Conservation (phyloP, 2,329 filamentous ascomycete genomes). For the Tolypocladium paradoxum region DNA sequence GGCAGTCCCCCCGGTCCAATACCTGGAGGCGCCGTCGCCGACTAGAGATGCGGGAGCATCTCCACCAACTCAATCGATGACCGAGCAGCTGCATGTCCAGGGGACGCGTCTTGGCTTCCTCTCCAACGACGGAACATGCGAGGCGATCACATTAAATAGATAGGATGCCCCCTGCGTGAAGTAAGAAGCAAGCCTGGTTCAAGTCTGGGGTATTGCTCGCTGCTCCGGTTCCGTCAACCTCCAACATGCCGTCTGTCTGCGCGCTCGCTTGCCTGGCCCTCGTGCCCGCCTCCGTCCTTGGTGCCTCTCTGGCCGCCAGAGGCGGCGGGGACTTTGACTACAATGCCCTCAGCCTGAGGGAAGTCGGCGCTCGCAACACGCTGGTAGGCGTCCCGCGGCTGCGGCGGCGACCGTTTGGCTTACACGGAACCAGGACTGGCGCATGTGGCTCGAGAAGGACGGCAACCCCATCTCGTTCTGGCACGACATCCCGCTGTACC, state of each 20-base stretch:
- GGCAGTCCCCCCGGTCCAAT: background rate
- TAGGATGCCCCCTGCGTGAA: no score
- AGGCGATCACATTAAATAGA: no score
- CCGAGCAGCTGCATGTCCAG: no score
- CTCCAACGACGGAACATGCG: no score
- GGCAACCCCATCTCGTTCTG: constrained; percentile 29
- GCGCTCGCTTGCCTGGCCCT: constrained; percentile 9
- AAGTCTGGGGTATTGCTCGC: no score
- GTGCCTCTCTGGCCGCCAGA: constrained; percentile 3
- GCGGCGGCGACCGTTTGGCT: no score
- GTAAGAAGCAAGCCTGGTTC: background rate
- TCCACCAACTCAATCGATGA: no score
- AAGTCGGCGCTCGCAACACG: constrained; percentile 27
- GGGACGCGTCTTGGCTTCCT: no score
- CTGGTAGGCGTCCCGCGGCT: no score
- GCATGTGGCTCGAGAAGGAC: constrained; percentile 27
- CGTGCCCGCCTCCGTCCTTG: constrained; percentile 8
- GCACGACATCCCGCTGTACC: constrained; percentile 30
- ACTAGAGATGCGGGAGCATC: background rate
- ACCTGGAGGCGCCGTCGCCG: background rate
- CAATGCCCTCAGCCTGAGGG: constrained; percentile 17
- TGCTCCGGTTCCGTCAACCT: no score
- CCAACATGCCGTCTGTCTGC: background rate
- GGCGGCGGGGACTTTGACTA: constrained; percentile 12
- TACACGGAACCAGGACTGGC: constrained; percentile 22